A percentile compares a stretch with the other conserved stretches of the same genome.
Conservation (phyloP, 306 rosid genomes). For the Ammopiptanthus mongolicus region DNA sequence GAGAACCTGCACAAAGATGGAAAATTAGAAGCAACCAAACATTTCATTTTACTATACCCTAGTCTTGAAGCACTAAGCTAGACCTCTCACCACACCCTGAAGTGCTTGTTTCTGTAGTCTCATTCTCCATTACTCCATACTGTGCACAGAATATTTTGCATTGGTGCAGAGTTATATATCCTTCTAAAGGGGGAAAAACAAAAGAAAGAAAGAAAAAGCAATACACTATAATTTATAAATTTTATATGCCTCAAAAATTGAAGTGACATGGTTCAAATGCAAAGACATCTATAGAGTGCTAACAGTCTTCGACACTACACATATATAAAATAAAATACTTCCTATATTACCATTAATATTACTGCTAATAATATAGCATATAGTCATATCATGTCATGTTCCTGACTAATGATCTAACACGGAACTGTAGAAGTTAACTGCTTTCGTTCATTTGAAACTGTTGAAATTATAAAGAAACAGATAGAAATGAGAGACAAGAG, state of each 20-base stretch:
- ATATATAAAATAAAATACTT: neutral
- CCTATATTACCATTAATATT: neutral
- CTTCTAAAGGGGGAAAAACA: slow-evolving; percentile 43
- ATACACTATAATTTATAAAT: slow-evolving; percentile 34
- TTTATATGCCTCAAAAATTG: slow-evolving; percentile 26
- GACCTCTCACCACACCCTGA: slow-evolving; percentile 97
- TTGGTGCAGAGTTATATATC: slow-evolving; percentile 72
- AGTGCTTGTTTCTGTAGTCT: slow-evolving; percentile 98
- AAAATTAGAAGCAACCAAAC: slow-evolving; percentile 32
- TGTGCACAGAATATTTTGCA: slow-evolving; percentile 84
- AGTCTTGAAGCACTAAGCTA: slow-evolving; percentile 44
- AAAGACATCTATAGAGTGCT: slow-evolving; percentile 7
- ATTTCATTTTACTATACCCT: slow-evolving; percentile 17
- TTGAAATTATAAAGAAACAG: neutral
- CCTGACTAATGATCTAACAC: neutral
- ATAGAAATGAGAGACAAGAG: neutral
- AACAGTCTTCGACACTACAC: neutral
- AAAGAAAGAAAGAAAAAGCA: slow-evolving; percentile 38
- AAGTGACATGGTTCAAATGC: slow-evolving; percentile 25
- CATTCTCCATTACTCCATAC: slow-evolving; percentile 96
- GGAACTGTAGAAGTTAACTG: neutral
- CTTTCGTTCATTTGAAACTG: neutral
- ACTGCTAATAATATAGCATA: neutral
- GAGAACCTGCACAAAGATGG: slow-evolving; percentile 60
- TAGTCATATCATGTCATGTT: neutral